Conservation (phyloP, 129 eudicot genomes). For the Tanacetum coccineum region DNA sequence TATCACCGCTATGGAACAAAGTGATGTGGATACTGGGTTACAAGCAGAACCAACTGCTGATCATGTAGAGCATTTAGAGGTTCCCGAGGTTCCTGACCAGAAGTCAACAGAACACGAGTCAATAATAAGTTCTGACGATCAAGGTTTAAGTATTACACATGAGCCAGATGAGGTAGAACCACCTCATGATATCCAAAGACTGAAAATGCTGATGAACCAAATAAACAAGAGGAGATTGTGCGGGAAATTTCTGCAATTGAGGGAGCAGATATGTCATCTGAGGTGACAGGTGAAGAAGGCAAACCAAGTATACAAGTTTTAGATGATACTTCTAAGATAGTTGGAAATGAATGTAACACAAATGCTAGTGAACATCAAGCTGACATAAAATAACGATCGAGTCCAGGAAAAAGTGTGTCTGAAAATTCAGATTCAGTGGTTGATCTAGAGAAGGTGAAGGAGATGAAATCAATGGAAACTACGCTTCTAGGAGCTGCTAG, state of each 20-base stretch:
- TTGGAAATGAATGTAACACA: slow-evolving; percentile 30
- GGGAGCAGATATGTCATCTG: slow-evolving; percentile 28
- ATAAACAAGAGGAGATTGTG: slow-evolving; percentile 25
- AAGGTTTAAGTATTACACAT: slow-evolving; percentile 14
- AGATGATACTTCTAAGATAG: slow-evolving; percentile 31
- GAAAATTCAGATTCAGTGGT: slow-evolving; percentile 36
- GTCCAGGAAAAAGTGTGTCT: slow-evolving; percentile 36
- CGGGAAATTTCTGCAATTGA: slow-evolving; percentile 35
- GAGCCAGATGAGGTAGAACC: slow-evolving; percentile 19
- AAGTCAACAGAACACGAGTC: slow-evolving; percentile 33
- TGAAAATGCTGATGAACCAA: slow-evolving; percentile 25
- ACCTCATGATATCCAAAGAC: slow-evolving; percentile 15
- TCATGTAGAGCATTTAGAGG: slow-evolving; percentile 18
- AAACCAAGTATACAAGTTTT: slow-evolving; percentile 26
- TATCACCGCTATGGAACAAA: slow-evolving; percentile 14
- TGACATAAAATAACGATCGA: slow-evolving; percentile 24
- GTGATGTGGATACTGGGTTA: slow-evolving; percentile 16
- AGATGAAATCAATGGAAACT: slow-evolving; percentile 88
- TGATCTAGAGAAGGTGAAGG: slow-evolving; percentile 84
- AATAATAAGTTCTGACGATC: slow-evolving; percentile 27
- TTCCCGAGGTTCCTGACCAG: slow-evolving; percentile 13
- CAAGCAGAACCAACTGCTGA: slow-evolving; percentile 32
- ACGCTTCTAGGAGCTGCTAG: slow-evolving; percentile 90
- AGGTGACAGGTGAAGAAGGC: slow-evolving; percentile 31
- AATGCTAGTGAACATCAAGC: slow-evolving; percentile 25